phyloP scores from a whole-genome alignment of 139 green algal species.

The Eudorina sp. region DNA sequence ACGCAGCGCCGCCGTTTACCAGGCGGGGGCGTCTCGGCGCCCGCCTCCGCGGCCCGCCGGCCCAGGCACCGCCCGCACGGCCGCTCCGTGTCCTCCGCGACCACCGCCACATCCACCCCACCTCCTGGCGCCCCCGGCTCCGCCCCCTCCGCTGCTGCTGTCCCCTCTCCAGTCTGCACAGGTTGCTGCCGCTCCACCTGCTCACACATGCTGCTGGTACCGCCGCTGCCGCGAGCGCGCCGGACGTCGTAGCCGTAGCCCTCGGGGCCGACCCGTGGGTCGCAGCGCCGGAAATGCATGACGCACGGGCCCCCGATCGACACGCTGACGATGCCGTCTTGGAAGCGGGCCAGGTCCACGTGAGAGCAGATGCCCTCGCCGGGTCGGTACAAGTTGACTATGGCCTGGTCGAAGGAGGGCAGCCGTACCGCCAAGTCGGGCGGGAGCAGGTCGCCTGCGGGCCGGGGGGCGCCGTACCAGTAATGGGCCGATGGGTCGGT shows the following conservation, averaged over 20 bases:
- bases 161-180: neutral
- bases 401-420: constrained; percentile 47
- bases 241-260: neutral
- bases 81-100: no score
- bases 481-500: no score
- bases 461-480: neutral
- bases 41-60: no score
- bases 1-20: neutral
- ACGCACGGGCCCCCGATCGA: constrained; percentile 6
- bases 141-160: neutral
- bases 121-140: neutral
- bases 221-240: neutral
- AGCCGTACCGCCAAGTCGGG: neutral
- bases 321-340: constrained; percentile 45
- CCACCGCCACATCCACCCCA: no score
- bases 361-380: constrained; percentile 62
- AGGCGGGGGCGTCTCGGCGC: neutral
- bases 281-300: constrained; percentile 23
- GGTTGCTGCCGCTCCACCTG: neutral
- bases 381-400: constrained; percentile 64
- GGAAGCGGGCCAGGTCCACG: constrained; percentile 65
- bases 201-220: neutral
- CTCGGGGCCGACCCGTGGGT: neutral
- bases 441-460: neutral
- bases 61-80: no score